These are phyloP conservation scores for Trichoderma simmonsii DNA, from an alignment of 2,329 filamentous ascomycete genomes.

Conservation along the genomic window DNA sequence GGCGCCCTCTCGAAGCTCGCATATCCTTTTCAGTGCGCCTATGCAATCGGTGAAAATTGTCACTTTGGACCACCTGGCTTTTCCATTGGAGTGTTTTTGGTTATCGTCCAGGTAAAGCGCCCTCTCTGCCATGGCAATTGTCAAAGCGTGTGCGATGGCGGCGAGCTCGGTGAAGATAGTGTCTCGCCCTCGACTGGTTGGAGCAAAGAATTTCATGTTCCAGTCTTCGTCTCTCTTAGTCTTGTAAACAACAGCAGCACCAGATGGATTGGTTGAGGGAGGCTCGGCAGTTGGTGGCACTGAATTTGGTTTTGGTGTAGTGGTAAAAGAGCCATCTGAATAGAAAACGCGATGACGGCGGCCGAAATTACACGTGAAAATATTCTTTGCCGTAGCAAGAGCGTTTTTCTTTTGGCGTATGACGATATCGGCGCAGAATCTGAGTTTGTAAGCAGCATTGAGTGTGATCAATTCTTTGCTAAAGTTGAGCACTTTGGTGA, in stretches of 20 bases:
- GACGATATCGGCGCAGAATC: not conserved
- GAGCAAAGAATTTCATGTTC: not conserved
- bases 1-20: not conserved
- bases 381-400: not conserved
- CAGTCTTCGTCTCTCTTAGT: not conserved
- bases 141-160: not conserved
- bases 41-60: not conserved
- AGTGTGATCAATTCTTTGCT: not conserved
- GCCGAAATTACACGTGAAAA: not conserved
- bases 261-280: not conserved
- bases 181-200: not conserved
- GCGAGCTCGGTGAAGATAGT: fast-evolving
- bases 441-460: not conserved
- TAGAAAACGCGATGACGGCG: not conserved
- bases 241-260: not conserved
- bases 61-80: not conserved
- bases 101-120: not conserved
- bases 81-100: not conserved
- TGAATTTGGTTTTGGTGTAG: not conserved
- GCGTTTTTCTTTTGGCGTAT: not conserved
- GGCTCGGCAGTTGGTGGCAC: fast-evolving
- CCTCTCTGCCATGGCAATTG: not conserved
- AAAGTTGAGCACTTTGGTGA: not conserved
- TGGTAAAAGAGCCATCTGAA: not conserved
- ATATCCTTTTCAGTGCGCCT: not conserved